These are phyloP conservation scores for Nothomitra cinnamomea DNA, from an alignment of 2,329 filamentous ascomycete species.

Conservation along the genomic window DNA sequence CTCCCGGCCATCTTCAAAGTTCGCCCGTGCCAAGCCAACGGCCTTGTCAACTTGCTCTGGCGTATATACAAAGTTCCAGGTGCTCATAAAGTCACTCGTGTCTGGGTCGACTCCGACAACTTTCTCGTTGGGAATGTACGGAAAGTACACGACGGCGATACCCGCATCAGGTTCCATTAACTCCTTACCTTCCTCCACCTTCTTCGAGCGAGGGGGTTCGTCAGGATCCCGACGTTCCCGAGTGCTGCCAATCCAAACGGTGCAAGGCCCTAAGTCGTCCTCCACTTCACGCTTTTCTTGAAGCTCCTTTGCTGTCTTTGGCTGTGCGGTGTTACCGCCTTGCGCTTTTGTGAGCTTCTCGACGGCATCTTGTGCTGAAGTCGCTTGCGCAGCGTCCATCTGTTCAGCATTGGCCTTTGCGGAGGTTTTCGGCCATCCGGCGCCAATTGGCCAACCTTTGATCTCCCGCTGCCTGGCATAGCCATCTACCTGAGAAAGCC, in stretches of 20 bases:
- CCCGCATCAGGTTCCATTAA: slow-evolving; percentile 65
- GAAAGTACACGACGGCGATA: slow-evolving; percentile 79
- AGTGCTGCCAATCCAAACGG: slow-evolving; percentile 81
- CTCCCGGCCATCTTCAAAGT: slow-evolving; percentile 68
- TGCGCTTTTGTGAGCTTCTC: slow-evolving; percentile 25
- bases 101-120: slow-evolving; percentile 71
- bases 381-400: slow-evolving; percentile 50
- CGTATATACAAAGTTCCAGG: slow-evolving; percentile 97
- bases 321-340: slow-evolving; percentile 18
- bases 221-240: slow-evolving; percentile 47
- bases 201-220: slow-evolving; percentile 36
- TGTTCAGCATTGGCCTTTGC: slow-evolving; percentile 34
- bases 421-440: slow-evolving; percentile 64
- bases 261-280: slow-evolving; percentile 70
- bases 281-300: slow-evolving; percentile 13
- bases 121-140: slow-evolving; percentile 67
- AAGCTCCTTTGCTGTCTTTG: slow-evolving; percentile 11
- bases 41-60: slow-evolving; percentile 78
- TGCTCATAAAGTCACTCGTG: slow-evolving; percentile 71
- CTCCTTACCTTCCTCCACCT: slow-evolving; percentile 44
- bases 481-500: slow-evolving; percentile 85
- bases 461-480: slow-evolving; percentile 81
- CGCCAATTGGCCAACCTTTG: slow-evolving; percentile 84
- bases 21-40: slow-evolving; percentile 64
- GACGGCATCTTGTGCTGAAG: slow-evolving; percentile 40